Percentiles rank a stretch among this genome's conserved stretches.
These are phyloP conservation scores for Skeletonema grethae DNA, from an alignment of 108 stramenopile genomes.

Conservation along the genomic window DNA sequence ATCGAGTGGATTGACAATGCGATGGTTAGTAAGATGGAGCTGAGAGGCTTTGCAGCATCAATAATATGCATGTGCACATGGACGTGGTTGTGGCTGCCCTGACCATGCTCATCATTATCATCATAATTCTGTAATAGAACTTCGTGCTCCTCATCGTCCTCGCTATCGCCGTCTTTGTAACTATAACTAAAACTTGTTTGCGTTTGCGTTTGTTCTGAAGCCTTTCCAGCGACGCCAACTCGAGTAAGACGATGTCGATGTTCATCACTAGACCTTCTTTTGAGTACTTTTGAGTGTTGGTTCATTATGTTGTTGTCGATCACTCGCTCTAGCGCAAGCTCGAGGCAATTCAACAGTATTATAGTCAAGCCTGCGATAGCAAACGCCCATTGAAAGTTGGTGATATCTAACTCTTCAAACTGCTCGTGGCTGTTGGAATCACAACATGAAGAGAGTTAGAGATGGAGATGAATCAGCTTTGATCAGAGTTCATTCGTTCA, in stretches of 20 bases:
- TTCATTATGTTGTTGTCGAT: not conserved
- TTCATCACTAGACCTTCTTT: not conserved
- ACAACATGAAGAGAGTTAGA: not conserved
- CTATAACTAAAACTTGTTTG: no score
- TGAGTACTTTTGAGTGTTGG: no score
- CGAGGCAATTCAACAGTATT: not conserved
- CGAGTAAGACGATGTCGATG: no score
- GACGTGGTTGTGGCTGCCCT: no score
- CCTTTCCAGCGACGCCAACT: no score
- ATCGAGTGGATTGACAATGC: slow-evolving; percentile 51
- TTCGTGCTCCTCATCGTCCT: not conserved
- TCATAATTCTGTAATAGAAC: not conserved
- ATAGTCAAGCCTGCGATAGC: slow-evolving; percentile 2
- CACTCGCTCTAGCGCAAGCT: not conserved
- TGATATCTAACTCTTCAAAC: not conserved
- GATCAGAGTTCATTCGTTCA: not conserved
- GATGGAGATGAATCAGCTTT: not conserved
- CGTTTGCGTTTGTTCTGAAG: not conserved
- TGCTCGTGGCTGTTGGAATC: not conserved
- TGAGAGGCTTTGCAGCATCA: slow-evolving; percentile 13
- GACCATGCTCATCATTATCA: not conserved
- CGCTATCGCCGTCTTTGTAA: not conserved
- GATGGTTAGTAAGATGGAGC: slow-evolving; percentile 37
- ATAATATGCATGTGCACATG: not conserved
- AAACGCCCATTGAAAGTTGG: slow-evolving; percentile 1